Evolutionary conservation across 176 grass and related monocot genomes (phyloP).

Genomic region (Alopecurus myosuroides): DNA sequence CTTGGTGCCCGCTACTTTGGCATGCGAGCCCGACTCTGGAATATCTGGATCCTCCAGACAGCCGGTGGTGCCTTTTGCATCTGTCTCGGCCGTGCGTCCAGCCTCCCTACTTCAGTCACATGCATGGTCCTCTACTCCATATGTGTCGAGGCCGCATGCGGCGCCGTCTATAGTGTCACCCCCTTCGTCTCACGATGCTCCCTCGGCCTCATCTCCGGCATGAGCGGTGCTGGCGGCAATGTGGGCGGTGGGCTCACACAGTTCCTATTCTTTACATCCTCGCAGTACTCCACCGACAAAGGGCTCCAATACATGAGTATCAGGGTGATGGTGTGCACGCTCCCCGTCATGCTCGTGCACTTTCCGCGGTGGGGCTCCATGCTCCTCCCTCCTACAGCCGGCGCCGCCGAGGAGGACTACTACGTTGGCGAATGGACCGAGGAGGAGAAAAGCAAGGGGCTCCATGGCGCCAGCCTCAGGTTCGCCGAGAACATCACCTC

Average conservation of each 20-base stretch:
- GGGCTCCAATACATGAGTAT: constrained; percentile 74
- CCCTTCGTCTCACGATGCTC: constrained; percentile 62
- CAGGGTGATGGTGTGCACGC: constrained; percentile 87
- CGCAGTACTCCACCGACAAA: constrained; percentile 41
- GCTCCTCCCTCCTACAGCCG: constrained; percentile 45
- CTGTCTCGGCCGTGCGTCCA: neutral
- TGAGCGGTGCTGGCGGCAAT: neutral
- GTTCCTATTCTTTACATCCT: constrained; percentile 81
- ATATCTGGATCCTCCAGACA: constrained; percentile 85
- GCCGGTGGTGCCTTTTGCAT: constrained; percentile 53
- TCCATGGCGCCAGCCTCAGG: constrained; percentile 47
- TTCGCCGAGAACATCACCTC: constrained; percentile 66
- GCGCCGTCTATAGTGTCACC: constrained; percentile 69
- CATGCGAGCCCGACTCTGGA: constrained; percentile 83
- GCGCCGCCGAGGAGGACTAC: constrained; percentile 50
- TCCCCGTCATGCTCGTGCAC: constrained; percentile 44
- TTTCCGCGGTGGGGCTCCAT: constrained; percentile 89
- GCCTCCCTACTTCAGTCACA: constrained; percentile 42
- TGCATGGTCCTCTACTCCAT: constrained; percentile 83
- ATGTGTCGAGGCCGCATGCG: constrained; percentile 74
- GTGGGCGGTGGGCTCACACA: constrained; percentile 54
- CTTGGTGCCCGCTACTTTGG: constrained; percentile 41
- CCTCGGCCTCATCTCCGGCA: neutral
- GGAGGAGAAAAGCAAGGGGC: constrained; percentile 52
- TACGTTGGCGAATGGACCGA: constrained; percentile 59